Base-by-base conservation (phyloP, 768 basidiomycete genomes). In the Ramaria sp. region DNA sequence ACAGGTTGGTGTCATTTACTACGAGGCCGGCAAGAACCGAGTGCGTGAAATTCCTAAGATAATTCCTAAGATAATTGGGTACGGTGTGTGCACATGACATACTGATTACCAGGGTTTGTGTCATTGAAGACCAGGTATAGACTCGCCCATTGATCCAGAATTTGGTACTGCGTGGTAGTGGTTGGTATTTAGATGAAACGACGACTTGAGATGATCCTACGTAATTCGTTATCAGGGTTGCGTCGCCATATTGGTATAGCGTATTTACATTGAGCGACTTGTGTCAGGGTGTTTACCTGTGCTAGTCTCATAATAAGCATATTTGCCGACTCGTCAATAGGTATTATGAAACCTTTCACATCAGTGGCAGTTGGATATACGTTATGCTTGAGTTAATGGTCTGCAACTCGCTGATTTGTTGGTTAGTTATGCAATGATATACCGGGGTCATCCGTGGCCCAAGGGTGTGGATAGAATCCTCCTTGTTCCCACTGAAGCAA, bases 81-180 rank as follows among this genome's bases (percentile, higher is more conserved):
- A 27, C 44, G 15, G 13, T n/a, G n/a, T n/a, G 22, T 2, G 34
- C 6, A 15, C 16, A 24, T 3, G 13, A 37, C 53, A 28, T 43
- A 42, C 49, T 56, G 56, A 32, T 30, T 32, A 25, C 39, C 37
- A 2, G 56, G 49, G 10, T 28, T 51, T 13, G 52, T 27, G 13
- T 50, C 20, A 15, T 51, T 56, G 50, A 57, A 50, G 43, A 60
- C 42, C 6, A 65, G 52, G 37, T 58, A 63, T 0, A 52, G 36
- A 3, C n/a, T n/a, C n/a, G 62, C 59, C 64, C 64, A 65, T 25
- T 58, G 50, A 43, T 60, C 59, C n/a, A 64, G 44, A 5, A 62
- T 28, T 6, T 52, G 47, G 53, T 59, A 61, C 48, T 60, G 43
- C n/a, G 18, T 12, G 18, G 15, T 32, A 8, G 47, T n/a, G 6